A percentile compares a stretch with the other conserved stretches of the same genome.
These are phyloP conservation scores for Sporisorium exsertum DNA, from an alignment of 1,284 basidiomycete species.

Conservation along the genomic window DNA sequence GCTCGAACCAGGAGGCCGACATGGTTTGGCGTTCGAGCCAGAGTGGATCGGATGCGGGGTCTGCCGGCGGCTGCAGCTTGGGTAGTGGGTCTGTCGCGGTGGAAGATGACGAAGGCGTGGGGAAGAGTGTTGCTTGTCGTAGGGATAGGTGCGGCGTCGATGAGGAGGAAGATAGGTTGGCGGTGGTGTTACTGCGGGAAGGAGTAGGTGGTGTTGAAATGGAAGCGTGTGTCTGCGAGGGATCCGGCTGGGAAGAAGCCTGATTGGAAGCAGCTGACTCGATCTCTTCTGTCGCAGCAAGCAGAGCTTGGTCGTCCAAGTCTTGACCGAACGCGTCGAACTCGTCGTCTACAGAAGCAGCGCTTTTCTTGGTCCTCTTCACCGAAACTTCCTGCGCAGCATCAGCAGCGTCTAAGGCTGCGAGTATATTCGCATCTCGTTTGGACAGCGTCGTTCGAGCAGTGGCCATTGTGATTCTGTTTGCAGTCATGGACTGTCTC, in stretches of 20 bases:
- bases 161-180: neutral
- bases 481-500: neutral
- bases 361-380: constrained; percentile 15
- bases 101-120: neutral
- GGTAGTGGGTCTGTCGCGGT: constrained; percentile 7
- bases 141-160: constrained; percentile 9
- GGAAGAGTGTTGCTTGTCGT: constrained; percentile 25
- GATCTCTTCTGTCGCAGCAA: constrained; percentile 51
- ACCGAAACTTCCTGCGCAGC: neutral
- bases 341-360: constrained; percentile 27
- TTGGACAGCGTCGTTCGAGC: constrained; percentile 24
- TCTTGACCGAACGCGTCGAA: constrained; percentile 47
- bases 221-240: neutral
- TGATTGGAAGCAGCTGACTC: constrained; percentile 35
- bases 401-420: neutral
- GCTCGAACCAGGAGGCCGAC: constrained; percentile 56
- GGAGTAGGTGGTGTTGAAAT: constrained; percentile 5
- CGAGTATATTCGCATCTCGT: constrained; percentile 37
- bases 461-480: constrained; percentile 10
- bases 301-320: constrained; percentile 48
- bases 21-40: constrained; percentile 66
- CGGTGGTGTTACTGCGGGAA: neutral
- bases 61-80: constrained; percentile 14
- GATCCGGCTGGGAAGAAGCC: constrained; percentile 16
- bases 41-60: constrained; percentile 37